Percentiles rank a stretch among this genome's conserved stretches.
Conservation (phyloP, 495 filamentous ascomycete genomes). For the Podospora appendiculata region DNA sequence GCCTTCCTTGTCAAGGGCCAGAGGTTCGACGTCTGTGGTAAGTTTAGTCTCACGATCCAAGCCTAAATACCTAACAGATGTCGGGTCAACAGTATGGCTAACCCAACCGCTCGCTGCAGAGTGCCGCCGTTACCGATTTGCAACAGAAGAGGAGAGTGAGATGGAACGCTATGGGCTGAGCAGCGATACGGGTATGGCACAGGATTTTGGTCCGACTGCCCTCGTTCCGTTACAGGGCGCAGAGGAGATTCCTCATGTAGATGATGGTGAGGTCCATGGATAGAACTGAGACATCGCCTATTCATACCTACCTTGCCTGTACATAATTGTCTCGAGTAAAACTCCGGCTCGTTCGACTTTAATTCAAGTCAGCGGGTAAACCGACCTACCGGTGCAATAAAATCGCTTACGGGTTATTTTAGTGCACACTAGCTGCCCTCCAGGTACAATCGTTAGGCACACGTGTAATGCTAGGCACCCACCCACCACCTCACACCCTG, state of each 20-base stretch:
- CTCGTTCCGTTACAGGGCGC: neutral
- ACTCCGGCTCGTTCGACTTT: too few species aligned
- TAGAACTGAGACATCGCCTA: neutral
- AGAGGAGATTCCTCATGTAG: neutral
- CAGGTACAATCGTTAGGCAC: neutral
- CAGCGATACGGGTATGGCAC: neutral
- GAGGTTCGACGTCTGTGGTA: conserved; percentile 1
- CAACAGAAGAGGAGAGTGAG: neutral
- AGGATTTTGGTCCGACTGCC: neutral
- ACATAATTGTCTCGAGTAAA: too few species aligned
- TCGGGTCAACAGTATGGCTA: too few species aligned
- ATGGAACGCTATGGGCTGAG: neutral
- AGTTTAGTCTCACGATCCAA: neutral
- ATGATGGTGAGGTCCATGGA: neutral
- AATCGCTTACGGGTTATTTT: too few species aligned
- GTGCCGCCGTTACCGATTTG: neutral
- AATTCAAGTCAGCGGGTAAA: too few species aligned
- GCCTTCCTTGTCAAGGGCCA: neutral
- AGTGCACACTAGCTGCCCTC: too few species aligned
- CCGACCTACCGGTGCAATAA: too few species aligned
- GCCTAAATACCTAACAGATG: neutral
- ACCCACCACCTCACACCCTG: too few species aligned
- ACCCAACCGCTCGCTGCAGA: neutral
- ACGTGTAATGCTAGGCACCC: neutral
- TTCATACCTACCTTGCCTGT: too few species aligned